These are phyloP conservation scores for Galeopsis tetrahit DNA, from an alignment of 257 asterid genomes.

Conservation along the genomic window DNA sequence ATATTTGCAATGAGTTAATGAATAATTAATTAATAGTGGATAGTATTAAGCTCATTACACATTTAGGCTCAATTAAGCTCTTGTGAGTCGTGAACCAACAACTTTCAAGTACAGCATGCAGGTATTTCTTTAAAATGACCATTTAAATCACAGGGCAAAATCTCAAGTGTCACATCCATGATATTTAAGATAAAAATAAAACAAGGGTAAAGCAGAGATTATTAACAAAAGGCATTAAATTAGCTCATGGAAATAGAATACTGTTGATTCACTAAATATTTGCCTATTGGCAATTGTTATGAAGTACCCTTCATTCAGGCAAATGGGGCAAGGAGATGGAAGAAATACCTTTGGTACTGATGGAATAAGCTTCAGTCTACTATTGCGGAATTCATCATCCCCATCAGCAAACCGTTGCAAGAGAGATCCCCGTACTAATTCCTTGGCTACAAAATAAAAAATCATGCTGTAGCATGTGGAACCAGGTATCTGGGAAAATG, in stretches of 20 bases:
- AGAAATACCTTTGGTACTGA: conserved; percentile 97
- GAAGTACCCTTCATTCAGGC: conserved; percentile 18
- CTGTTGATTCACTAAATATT: neutral
- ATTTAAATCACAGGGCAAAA: neutral
- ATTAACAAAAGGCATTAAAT: neutral
- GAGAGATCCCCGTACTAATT: conserved; percentile 73
- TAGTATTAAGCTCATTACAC: no score
- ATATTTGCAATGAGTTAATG: no score
- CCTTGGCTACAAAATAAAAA: conserved; percentile 74
- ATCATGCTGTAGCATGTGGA: conserved; percentile 95
- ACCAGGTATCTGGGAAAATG: conserved; percentile 74
- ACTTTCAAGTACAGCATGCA: conserved; percentile 4
- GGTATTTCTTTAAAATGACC: neutral
- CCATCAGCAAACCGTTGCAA: conserved; percentile 91
- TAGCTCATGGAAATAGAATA: conserved; percentile 10
- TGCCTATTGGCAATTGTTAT: neutral
- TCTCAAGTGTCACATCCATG: neutral
- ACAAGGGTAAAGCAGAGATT: neutral
- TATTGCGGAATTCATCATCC: conserved; percentile 93
- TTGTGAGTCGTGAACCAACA: neutral
- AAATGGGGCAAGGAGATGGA: conserved; percentile 20
- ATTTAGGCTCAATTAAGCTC: no score
- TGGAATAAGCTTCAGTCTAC: conserved; percentile 95
- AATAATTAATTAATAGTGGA: no score
- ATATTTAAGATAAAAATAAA: neutral